A percentile compares a stretch with the other conserved stretches of the same genome.
Evolutionary conservation across 2,329 filamentous ascomycete genomes (phyloP).

Genomic region (Fusarium piperis): DNA sequence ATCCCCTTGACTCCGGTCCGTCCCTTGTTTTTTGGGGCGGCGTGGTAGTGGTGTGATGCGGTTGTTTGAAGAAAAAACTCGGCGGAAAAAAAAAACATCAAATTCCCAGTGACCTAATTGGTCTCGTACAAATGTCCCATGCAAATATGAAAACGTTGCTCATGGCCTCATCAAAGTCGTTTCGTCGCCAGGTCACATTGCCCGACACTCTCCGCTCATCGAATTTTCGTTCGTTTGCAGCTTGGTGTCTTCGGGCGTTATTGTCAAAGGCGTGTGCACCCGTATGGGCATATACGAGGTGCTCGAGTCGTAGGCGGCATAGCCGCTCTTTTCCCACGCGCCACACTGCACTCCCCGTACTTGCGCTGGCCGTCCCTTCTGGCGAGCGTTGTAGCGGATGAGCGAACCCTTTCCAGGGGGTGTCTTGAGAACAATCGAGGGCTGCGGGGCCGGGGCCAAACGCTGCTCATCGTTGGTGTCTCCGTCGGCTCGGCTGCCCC

Average conservation of each 20-base stretch:
- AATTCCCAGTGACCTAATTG: constrained; percentile 23
- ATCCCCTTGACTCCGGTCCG: constrained; percentile 20
- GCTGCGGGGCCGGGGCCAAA: constrained; percentile 63
- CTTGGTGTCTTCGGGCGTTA: constrained; percentile 33
- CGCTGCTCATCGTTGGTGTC: constrained; percentile 83
- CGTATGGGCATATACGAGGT: constrained; percentile 49
- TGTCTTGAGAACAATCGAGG: constrained; percentile 53
- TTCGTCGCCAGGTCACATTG: constrained; percentile 36
- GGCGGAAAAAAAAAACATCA: constrained; percentile 21
- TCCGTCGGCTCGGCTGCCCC: constrained; percentile 92
- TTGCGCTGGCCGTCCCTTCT: constrained; percentile 49
- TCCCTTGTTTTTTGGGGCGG: constrained; percentile 14
- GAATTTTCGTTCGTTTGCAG: constrained; percentile 37
- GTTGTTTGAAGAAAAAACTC: constrained; percentile 15
- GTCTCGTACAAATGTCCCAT: constrained; percentile 27
- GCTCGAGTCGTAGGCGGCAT: constrained; percentile 49
- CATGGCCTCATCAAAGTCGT: constrained; percentile 43
- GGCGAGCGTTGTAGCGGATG: constrained; percentile 57
- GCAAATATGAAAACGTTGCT: constrained; percentile 38
- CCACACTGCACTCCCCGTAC: constrained; percentile 31
- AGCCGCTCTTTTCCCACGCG: constrained; percentile 46
- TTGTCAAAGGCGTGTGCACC: constrained; percentile 38
- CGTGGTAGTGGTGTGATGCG: constrained; percentile 31
- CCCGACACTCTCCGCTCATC: constrained; percentile 31
- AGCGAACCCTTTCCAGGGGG: constrained; percentile 56